Evolutionary conservation across 805 yeast species (phyloP).

Genomic region (Yarrowia deformans): DNA sequence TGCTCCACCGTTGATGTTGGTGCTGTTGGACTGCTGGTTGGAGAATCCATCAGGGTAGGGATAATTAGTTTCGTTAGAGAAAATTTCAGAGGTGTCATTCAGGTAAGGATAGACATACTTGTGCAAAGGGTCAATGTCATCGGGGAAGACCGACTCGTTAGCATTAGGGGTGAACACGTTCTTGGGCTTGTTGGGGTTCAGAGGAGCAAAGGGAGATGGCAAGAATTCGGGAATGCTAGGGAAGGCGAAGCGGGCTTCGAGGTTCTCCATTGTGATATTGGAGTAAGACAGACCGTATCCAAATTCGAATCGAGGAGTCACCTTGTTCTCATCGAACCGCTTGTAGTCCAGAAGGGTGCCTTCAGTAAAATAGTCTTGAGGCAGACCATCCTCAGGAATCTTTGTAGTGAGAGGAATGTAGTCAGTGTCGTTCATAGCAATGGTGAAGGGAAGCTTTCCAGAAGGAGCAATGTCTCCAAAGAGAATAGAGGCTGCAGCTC

Average conservation of each 20-base stretch:
- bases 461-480: conserved; percentile 70
- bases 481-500: conserved; percentile 63
- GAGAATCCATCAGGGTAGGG: conserved; percentile 47
- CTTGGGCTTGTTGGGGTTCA: conserved; percentile 18
- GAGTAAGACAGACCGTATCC: conserved; percentile 69
- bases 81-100: conserved; percentile 1
- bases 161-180: conserved; percentile 20
- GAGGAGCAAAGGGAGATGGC: conserved; percentile 51
- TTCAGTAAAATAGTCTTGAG: conserved; percentile 51
- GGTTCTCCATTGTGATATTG: conserved; percentile 50
- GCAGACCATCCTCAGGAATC: conserved; percentile 51
- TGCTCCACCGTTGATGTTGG: conserved; percentile 54
- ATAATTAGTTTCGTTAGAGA: background rate
- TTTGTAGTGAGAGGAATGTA: conserved; percentile 58
- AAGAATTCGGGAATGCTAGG: conserved; percentile 56
- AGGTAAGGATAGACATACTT: conserved; percentile 62
- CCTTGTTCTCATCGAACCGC: conserved; percentile 62
- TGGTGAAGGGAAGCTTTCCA: conserved; percentile 68
- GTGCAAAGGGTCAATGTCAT: conserved; percentile 61
- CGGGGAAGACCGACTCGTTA: conserved; percentile 60
- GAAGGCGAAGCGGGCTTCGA: conserved; percentile 55
- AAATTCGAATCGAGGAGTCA: conserved; percentile 65
- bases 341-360: conserved; percentile 64
- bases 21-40: conserved; percentile 1
- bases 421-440: conserved; percentile 60